Percentiles rank a stretch among this genome's conserved stretches.
Conservation (phyloP, 495 filamentous ascomycete genomes). For the Penicillium psychrofluorescens region DNA sequence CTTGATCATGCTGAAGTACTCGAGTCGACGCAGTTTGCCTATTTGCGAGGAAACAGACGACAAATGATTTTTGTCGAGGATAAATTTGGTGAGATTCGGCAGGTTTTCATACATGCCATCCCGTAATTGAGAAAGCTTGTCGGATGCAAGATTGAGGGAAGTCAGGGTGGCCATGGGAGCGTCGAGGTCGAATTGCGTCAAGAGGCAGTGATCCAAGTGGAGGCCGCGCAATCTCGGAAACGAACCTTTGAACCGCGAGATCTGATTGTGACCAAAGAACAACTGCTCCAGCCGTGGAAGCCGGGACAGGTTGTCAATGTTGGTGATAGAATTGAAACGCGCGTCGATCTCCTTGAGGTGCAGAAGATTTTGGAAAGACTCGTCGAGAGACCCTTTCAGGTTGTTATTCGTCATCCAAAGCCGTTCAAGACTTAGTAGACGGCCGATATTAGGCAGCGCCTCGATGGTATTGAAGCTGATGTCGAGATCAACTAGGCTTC, state of each 20-base stretch:
- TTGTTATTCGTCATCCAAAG: conserved; percentile 95
- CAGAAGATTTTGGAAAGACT: conserved; percentile 57
- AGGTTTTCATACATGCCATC: conserved; percentile 85
- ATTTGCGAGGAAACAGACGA: conserved; percentile 78
- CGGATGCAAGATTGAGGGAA: conserved; percentile 77
- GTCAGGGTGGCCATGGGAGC: conserved; percentile 72
- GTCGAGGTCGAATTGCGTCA: conserved; percentile 84
- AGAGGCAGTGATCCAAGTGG: conserved; percentile 82
- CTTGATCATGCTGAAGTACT: conserved; percentile 87
- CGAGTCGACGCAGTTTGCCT: conserved; percentile 73
- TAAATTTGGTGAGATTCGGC: conserved; percentile 74
- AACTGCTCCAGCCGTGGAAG: conserved; percentile 83
- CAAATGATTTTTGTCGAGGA: conserved; percentile 93
- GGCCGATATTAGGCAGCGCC: conserved; percentile 69
- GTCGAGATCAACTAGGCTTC: conserved; percentile 84
- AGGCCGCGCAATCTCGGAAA: conserved; percentile 79
- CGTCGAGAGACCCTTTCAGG: conserved; percentile 63
- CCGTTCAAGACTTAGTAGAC: conserved; percentile 70
- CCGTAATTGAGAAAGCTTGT: conserved; percentile 75
- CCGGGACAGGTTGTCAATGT: conserved; percentile 74
- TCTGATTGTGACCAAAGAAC: conserved; percentile 80
- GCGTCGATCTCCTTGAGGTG: conserved; percentile 89
- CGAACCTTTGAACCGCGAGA: conserved; percentile 78
- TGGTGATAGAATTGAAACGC: conserved; percentile 80
- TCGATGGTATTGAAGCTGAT: conserved; percentile 93